Conservation (phyloP, 192 early-diverging fungal genomes). For the Spinellus fusiger region DNA sequence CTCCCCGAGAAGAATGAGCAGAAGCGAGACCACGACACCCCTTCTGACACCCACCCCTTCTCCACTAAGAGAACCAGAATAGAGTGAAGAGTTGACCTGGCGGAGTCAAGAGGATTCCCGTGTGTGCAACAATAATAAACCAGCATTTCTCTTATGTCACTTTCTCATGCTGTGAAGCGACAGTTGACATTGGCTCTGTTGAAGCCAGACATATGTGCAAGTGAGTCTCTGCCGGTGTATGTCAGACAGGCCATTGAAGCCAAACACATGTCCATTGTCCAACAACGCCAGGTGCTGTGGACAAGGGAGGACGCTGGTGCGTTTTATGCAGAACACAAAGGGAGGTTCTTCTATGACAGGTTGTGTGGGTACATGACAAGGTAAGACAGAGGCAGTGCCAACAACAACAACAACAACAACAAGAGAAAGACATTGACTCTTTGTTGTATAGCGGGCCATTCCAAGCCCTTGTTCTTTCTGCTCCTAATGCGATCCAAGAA, state of each 20-base stretch:
- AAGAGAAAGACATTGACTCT: background rate
- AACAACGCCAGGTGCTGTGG: slow-evolving; percentile 44
- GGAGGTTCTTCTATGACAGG: slow-evolving; percentile 62
- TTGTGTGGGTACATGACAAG: slow-evolving; percentile 71
- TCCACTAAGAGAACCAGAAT: too few species aligned
- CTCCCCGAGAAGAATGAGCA: too few species aligned
- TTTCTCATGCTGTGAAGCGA: slow-evolving; percentile 1
- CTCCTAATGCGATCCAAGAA: slow-evolving; percentile 48
- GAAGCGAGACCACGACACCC: too few species aligned
- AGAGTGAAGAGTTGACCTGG: too few species aligned
- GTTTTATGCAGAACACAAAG: slow-evolving; percentile 65
- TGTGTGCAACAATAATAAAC: too few species aligned
- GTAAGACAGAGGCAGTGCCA: slow-evolving; percentile 16
- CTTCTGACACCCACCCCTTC: too few species aligned
- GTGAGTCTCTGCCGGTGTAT: slow-evolving; percentile 34
- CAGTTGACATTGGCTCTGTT: slow-evolving; percentile 61
- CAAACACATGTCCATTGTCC: slow-evolving; percentile 35
- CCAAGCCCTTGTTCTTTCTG: slow-evolving; percentile 50
- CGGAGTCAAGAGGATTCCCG: too few species aligned
- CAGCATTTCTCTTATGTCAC: too few species aligned
- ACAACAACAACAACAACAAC: background rate
- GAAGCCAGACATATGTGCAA: slow-evolving; percentile 68
- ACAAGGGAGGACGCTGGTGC: slow-evolving; percentile 44
- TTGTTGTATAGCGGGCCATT: slow-evolving; percentile 47
- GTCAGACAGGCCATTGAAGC: slow-evolving; percentile 42